phyloP scores from a whole-genome alignment of 495 filamentous ascomycete species.

The Aspergillus egyptiacus region DNA sequence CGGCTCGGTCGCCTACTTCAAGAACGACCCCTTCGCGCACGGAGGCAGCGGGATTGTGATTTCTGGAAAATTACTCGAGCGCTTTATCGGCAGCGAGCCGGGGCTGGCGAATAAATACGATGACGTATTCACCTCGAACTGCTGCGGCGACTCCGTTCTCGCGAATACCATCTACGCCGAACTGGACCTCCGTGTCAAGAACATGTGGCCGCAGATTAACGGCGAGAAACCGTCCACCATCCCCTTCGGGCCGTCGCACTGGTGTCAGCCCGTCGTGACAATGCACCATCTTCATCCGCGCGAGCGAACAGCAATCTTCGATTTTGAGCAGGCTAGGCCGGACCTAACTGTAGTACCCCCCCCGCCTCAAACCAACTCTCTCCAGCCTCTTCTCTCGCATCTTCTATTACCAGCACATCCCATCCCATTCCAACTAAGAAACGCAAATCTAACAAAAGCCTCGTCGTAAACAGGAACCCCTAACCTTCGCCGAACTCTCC shows the following conservation, averaged over 20 bases:
- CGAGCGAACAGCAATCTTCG: constrained; percentile 49
- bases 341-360: constrained; percentile 10
- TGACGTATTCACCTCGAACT: constrained; percentile 27
- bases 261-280: constrained; percentile 55
- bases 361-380: no score
- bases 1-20: constrained; percentile 42
- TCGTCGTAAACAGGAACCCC: constrained; percentile 16
- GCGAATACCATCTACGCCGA: constrained; percentile 38
- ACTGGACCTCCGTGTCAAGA: constrained; percentile 32
- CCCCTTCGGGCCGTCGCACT: constrained; percentile 40
- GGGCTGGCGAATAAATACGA: constrained; percentile 30
- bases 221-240: constrained; percentile 39
- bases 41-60: constrained; percentile 48
- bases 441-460: neutral
- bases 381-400: neutral
- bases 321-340: constrained; percentile 42
- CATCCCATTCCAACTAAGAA: neutral
- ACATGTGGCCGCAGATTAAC: constrained; percentile 46
- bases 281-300: constrained; percentile 54
- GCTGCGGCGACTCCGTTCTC: constrained; percentile 44
- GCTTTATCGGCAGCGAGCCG: constrained; percentile 11
- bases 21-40: constrained; percentile 42
- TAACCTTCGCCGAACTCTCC: constrained; percentile 44
- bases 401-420: neutral
- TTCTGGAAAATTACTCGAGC: constrained; percentile 43